Conservation (phyloP, 129 eudicot species). For the Flaveria bidentis region DNA sequence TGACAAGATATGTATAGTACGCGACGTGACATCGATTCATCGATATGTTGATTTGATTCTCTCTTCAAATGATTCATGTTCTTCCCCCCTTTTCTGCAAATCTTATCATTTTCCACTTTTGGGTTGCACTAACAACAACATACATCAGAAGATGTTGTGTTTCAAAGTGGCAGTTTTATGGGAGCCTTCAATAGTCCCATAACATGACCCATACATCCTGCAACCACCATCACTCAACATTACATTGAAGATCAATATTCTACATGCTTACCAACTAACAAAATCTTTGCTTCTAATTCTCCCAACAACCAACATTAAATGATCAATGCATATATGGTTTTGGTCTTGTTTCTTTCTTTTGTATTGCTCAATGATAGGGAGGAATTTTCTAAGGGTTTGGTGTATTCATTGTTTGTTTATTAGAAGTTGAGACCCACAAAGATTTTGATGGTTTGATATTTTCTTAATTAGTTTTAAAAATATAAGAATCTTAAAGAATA, state of each 20-base stretch:
- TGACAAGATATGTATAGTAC: constrained; percentile 34
- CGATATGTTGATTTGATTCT: constrained; percentile 14
- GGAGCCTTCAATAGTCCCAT: constrained; percentile 52
- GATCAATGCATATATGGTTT: constrained; percentile 21
- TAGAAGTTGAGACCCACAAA: constrained; percentile 1
- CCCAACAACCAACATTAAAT: constrained; percentile 35
- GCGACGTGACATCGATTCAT: constrained; percentile 30
- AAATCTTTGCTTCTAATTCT: constrained; percentile 39
- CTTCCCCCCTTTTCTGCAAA: constrained; percentile 48
- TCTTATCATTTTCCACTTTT: constrained; percentile 59
- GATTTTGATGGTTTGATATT: not conserved
- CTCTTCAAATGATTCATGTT: constrained; percentile 24
- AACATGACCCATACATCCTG: constrained; percentile 63
- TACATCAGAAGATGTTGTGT: constrained; percentile 45
- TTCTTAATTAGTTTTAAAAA: not conserved
- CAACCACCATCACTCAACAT: constrained; percentile 40
- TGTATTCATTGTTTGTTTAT: not conserved
- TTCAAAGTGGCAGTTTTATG: constrained; percentile 38
- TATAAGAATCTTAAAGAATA: not conserved
- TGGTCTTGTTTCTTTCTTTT: constrained; percentile 13
- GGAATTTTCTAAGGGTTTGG: not conserved
- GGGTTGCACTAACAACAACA: constrained; percentile 43
- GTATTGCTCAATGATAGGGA: not conserved
- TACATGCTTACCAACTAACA: constrained; percentile 37
- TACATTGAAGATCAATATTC: constrained; percentile 31